A percentile compares a stretch with the other conserved stretches of the same genome.
phyloP scores from a whole-genome alignment of 2,329 filamentous ascomycete species.

The Phoma sp. region DNA sequence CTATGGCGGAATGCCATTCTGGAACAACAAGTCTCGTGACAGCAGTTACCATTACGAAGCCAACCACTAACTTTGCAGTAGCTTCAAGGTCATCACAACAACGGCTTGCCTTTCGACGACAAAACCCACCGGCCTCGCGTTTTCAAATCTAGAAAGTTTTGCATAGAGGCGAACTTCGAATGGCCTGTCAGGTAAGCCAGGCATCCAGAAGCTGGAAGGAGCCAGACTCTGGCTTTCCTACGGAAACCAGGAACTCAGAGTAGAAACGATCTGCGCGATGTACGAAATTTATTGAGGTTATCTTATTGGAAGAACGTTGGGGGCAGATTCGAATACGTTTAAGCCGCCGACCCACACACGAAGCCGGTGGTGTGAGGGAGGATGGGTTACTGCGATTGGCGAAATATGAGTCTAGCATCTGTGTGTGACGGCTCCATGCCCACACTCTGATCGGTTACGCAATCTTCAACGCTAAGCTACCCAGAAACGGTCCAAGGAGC shows the following conservation, averaged over 20 bases:
- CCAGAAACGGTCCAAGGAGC: constrained; percentile 3
- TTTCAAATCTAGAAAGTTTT: background rate
- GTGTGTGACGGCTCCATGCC: constrained; percentile 3
- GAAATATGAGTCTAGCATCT: background rate
- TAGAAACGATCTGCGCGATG: background rate
- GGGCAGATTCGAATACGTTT: background rate
- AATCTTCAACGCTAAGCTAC: constrained; percentile 9
- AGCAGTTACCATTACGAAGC: background rate
- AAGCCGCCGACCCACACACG: background rate
- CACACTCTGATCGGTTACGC: constrained; percentile 4
- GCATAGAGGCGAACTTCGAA: background rate
- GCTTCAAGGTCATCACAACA: background rate
- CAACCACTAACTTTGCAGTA: background rate
- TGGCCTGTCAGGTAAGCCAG: background rate
- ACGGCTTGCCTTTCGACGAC: too few species aligned
- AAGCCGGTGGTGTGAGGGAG: constrained; percentile 1
- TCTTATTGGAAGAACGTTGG: background rate
- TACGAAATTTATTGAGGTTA: background rate
- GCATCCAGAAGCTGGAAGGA: background rate
- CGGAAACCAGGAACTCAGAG: background rate
- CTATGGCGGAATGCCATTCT: constrained; percentile 10
- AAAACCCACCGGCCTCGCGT: background rate
- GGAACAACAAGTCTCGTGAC: background rate
- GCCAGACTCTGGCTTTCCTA: background rate
- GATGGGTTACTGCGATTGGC: constrained; percentile 9